Conservation (phyloP, 495 filamentous ascomycete species). For the Sphaerosporella brunnea region DNA sequence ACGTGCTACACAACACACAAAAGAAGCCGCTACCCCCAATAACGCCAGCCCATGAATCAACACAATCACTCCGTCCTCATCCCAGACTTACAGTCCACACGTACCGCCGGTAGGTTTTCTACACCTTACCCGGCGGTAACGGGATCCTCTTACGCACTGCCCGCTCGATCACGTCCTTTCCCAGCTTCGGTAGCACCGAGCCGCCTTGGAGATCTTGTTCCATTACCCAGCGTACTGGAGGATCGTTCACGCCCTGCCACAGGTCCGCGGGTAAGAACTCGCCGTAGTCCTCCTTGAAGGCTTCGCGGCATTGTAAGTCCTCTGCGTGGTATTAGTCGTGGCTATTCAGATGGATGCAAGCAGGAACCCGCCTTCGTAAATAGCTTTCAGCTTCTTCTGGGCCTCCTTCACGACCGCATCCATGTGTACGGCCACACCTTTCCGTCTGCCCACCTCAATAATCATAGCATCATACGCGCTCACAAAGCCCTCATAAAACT, state of each 20-base stretch:
- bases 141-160: conserved; percentile 27
- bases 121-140: neutral
- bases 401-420: conserved; percentile 57
- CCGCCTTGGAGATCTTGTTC: conserved; percentile 25
- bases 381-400: conserved; percentile 51
- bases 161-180: conserved; percentile 37
- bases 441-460: conserved; percentile 61
- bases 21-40: too few relatives aligned
- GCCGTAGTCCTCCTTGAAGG: conserved; percentile 64
- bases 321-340: conserved; percentile 12
- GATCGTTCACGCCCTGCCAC: conserved; percentile 55
- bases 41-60: too few relatives aligned
- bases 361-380: conserved; percentile 40
- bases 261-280: conserved; percentile 78
- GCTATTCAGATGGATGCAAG: neutral
- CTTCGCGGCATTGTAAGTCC: conserved; percentile 56
- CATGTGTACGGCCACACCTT: conserved; percentile 50
- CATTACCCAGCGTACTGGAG: conserved; percentile 42
- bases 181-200: conserved; percentile 37
- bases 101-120: too few relatives aligned
- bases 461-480: conserved; percentile 68
- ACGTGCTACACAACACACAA: too few relatives aligned
- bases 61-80: too few relatives aligned
- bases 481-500: conserved; percentile 69
- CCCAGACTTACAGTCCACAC: too few relatives aligned